Conservation (phyloP, 2,329 filamentous ascomycete species). For the Nigrograna mackinnonii region DNA sequence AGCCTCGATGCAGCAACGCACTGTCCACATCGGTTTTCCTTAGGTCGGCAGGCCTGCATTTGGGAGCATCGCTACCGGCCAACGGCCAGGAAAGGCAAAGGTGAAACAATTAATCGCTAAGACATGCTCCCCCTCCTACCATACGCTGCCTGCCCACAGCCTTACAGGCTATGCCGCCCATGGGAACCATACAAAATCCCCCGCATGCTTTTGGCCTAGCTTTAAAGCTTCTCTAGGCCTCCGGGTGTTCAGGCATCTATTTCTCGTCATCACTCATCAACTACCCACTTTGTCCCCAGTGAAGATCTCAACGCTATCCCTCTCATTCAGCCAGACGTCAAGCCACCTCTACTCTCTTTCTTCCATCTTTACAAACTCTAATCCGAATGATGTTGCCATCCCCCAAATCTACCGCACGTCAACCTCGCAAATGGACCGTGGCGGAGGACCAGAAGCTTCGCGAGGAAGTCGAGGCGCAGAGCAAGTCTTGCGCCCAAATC, state of each 20-base stretch:
- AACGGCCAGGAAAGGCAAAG: slow-evolving; percentile 11
- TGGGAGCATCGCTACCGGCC: no score
- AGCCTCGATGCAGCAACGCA: no score
- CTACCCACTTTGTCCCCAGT: neutral
- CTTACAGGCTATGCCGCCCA: slow-evolving; percentile 1
- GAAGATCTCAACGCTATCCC: neutral
- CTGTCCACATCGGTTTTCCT: no score
- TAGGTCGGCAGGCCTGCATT: no score
- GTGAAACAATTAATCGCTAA: slow-evolving; percentile 18
- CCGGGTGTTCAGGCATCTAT: slow-evolving; percentile 3
- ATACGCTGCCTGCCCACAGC: slow-evolving; percentile 8
- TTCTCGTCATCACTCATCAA: slow-evolving; percentile 5
- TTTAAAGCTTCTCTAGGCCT: slow-evolving; percentile 15
- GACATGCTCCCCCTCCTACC: slow-evolving; percentile 10
- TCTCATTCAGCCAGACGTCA: neutral
- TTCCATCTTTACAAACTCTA: neutral
- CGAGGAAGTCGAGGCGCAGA: slow-evolving; percentile 29
- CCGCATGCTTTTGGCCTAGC: slow-evolving; percentile 11
- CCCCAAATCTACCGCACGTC: slow-evolving; percentile 19
- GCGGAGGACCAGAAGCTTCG: slow-evolving; percentile 28
- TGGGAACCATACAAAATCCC: slow-evolving; percentile 3
- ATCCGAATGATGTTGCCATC: slow-evolving; percentile 2
- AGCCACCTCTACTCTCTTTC: neutral
- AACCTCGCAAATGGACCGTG: slow-evolving; percentile 32
- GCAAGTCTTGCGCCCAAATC: slow-evolving; percentile 10